Evolutionary conservation across 768 basidiomycete genomes (phyloP), one percentile per base, ranked within the genome.

Genomic region (Lentinus brumalis): DNA sequence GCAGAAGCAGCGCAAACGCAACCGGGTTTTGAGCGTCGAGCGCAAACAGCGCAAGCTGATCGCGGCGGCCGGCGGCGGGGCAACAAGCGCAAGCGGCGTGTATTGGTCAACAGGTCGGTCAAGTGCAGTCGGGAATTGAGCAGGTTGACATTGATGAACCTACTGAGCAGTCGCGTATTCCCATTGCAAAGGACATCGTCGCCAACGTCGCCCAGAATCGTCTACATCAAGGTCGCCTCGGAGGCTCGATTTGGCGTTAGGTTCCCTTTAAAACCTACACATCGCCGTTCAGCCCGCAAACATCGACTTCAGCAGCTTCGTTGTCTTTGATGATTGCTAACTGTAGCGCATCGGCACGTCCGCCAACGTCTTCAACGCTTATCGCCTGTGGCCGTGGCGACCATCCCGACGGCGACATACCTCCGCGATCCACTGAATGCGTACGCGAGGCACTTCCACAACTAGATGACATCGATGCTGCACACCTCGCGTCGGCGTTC

Each of bases 361-460:
- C 86, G 2, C 86, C 85, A 0, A 75, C 84, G 0, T 76, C 82
- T 0, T 76, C 82, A 7, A 71, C 77, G 2, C 79, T 88, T 57
- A 81, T 96, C 44, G 80, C 88, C 0, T 86, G 88, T 0, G 88
- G 82, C 62, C 79, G 79, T 0, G 21, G 77, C 84, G 26, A 82
- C 96, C 54, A 80, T 85, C 16, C 86, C 89, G 3, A 84, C 86
- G 18, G 76, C 86, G 0, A 69, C 79, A 0, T 97, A 97, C 73
- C 80, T 93, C 32, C 71, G 79, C 4, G 91, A 95, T 67, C 89
- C 92, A 0, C 81, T 92, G 63, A 96, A 95, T 68, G 89, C 88
- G 21, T 97, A 96, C 67, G 85, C 87, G 26, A 69, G 76, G 21
- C 83, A 85, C 62, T 78, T 89, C 16, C 85, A 84, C 41, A 74